Percentiles rank a stretch among this genome's conserved stretches.
These are phyloP conservation scores for Vitis hybrid DNA, from an alignment of 177 flowering plant species.

Conservation along the genomic window DNA sequence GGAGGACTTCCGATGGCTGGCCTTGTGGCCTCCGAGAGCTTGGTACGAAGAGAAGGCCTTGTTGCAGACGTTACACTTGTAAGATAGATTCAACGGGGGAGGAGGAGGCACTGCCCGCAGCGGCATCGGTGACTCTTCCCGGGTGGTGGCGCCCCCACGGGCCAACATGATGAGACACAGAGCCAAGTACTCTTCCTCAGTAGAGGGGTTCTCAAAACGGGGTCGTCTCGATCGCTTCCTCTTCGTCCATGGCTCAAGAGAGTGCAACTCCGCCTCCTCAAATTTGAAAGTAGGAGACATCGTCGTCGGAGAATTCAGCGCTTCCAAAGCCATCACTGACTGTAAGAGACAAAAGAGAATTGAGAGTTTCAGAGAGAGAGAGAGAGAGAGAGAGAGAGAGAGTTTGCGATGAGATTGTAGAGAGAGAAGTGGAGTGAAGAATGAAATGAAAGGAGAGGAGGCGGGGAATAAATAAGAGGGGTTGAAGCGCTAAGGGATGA, in stretches of 20 bases:
- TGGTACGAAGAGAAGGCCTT: slow-evolving; percentile 54
- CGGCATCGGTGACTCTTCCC: not conserved
- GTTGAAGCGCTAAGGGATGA: not conserved
- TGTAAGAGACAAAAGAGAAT: not conserved
- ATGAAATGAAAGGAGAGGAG: slow-evolving; percentile 2
- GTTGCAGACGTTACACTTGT: slow-evolving; percentile 52
- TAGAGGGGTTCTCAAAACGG: slow-evolving; percentile 14
- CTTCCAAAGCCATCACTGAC: slow-evolving; percentile 42
- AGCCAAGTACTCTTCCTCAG: slow-evolving; percentile 57
- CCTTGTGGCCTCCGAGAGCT: slow-evolving; percentile 70
- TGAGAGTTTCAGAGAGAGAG: not conserved
- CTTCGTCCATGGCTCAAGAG: slow-evolving; percentile 32
- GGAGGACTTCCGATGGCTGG: slow-evolving; percentile 51
- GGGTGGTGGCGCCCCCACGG: slow-evolving; percentile 21
- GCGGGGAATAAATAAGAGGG: slow-evolving; percentile 10
- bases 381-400: not conserved
- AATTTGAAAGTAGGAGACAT: slow-evolving; percentile 8
- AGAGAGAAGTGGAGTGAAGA: not conserved
- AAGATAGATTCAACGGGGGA: slow-evolving; percentile 14
- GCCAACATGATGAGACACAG: slow-evolving; percentile 57
- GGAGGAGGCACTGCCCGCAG: slow-evolving; percentile 5
- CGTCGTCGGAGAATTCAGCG: slow-evolving; percentile 39
- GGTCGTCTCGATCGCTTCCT: slow-evolving; percentile 45
- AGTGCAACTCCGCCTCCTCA: not conserved
- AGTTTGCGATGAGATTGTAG: not conserved